Evolutionary conservation across 257 asterid genomes (phyloP), one percentile per base, ranked within the genome.

Genomic region (Petunia secreta): DNA sequence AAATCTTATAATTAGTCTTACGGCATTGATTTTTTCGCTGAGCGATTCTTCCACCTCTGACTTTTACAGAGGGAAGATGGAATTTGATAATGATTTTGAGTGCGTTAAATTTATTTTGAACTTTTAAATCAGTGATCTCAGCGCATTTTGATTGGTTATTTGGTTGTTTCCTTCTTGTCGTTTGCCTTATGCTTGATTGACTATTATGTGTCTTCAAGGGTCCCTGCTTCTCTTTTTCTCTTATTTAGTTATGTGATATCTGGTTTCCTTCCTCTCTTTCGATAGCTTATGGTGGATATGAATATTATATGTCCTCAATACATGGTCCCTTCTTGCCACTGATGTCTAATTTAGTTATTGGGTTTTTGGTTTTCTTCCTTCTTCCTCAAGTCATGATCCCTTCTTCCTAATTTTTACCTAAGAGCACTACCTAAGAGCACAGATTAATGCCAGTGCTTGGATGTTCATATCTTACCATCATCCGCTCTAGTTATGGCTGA

Each of bases 311-410:
- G 75, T 37, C 75, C 38, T 68, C 75, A 8, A 68, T 15, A 16
- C 75, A 68, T 68, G 8, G 39, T 43, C 46, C n/a, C 38, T 43
- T 68, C 57, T 68, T 68, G 8, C 75, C 57, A 68, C 25, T 44
- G 40, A n/a, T 4, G 55, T 68, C 40, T 44, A n/a, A 67, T 43
- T 68, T 4, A 54, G 60, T 54, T 54, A 14, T 13, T 54, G 25
- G 14, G 60, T 54, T 54, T 54, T 54, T 54, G 16, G 60, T 54
- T 54, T 25, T 54, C 60, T 55, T 55, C 14, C 1, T 16, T 55
- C 60, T 55, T 13, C 14, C 16, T 4, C 14, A 5, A 4, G 11
- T 55, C 13, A 16, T 52, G 57, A 10, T 15, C 11, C 60, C 25
- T 55, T 14, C 60, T 14, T 55, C 6, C 2, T 7, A 5, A 4